Evolutionary conservation across 2,329 filamentous ascomycete genomes (phyloP), one percentile per base, ranked within the genome.

Genomic region (Cercospora zeae-maydis): DNA sequence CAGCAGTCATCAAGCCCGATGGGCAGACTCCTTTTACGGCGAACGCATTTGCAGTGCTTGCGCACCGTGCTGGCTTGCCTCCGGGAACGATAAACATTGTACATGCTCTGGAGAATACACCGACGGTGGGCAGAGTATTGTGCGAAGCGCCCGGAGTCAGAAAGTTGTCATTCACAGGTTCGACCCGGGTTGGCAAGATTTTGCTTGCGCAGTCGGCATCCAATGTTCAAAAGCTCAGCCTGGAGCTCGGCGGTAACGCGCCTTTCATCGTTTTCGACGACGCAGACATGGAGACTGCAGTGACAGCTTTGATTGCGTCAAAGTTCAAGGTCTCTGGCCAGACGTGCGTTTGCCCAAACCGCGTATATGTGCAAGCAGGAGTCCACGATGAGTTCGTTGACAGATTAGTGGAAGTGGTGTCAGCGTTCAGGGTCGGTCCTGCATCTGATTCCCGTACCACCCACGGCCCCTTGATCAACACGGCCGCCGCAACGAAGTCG

Each of bases 391-490:
- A 81, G 30, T 83, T 89, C 33, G 82, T 83, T 0, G 71, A 77
- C 11, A 76, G 80, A 36, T 88, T 90, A 62, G 78, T 82, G 6
- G 78, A 79, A 52, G 78, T 65, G 39, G 58, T 68, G 27, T 62
- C 63, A 49, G 61, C 45, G 2, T 58, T 71, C 5, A 64, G 63
- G 36, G 65, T 70, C 9, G 68, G 68, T 5, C 19, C 34, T 10
- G 68, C 68, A 4, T 51, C 59, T 4, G 63, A 67, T 5, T 61
- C 62, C 2, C 58, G 53, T 2, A 58, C 62, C 0, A 60, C 63
- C 37, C 33, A 66, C 5, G 91, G 91, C 0, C 91, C 91, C 16
- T 79, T 96, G 30, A 93, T 98, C 73, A 92, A 98, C 79, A 86
- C 87, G 62, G 88, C 91, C 45, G 93, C 93, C 4, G 81, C 93